Percentiles rank a stretch among this genome's conserved stretches.
Conservation (phyloP, 2,329 filamentous ascomycete species). For the Cercospora sp. region DNA sequence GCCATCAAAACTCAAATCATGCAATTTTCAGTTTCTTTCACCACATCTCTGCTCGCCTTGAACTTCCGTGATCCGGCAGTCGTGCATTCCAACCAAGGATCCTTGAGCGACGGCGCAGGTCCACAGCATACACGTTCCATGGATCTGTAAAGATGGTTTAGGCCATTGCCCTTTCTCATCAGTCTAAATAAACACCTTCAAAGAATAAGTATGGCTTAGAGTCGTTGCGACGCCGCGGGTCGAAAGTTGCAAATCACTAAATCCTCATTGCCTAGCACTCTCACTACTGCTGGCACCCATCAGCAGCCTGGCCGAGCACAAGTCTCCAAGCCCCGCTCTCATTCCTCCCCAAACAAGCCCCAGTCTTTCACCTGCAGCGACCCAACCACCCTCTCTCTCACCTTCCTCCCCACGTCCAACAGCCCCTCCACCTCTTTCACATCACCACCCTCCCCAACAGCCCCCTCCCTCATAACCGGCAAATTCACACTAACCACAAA, state of each 20-base stretch:
- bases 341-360: constrained; percentile 60
- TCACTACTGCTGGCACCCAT: not conserved
- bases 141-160: not conserved
- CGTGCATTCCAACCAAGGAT: not conserved
- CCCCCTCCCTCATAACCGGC: constrained; percentile 73
- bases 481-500: constrained; percentile 85
- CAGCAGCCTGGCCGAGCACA: not conserved
- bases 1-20: no score
- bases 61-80: not conserved
- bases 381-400: constrained; percentile 71
- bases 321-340: not conserved
- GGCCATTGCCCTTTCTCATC: not conserved
- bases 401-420: constrained; percentile 61
- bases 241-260: no score
- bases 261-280: not conserved
- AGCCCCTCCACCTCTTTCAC: constrained; percentile 66
- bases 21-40: not conserved
- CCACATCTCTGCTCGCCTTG: not conserved
- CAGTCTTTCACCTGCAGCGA: constrained; percentile 79
- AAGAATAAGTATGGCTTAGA: no score
- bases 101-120: not conserved
- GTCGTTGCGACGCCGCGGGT: no score
- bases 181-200: not conserved
- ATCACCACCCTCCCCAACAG: constrained; percentile 58
- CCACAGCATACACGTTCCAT: not conserved